Evolutionary conservation across 2,329 filamentous ascomycete genomes (phyloP).

Genomic region (Aspergillus aculeatinus): DNA sequence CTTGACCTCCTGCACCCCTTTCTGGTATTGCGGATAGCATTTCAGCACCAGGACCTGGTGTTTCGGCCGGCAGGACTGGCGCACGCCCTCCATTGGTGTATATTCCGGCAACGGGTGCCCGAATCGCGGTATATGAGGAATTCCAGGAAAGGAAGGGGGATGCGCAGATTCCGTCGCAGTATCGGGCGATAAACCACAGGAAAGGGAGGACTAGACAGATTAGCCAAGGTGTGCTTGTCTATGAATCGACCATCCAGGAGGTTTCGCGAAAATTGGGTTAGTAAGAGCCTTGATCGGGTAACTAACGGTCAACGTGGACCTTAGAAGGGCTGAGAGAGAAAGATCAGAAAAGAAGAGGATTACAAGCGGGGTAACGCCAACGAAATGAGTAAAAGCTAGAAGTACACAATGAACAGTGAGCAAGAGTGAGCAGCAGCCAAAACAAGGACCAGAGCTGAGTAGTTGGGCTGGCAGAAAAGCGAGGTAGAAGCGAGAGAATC

Average conservation of each 20-base stretch:
- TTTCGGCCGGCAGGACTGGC: conserved; percentile 75
- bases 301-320: conserved; percentile 12
- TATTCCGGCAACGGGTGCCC: background rate
- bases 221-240: background rate
- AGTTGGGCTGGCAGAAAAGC: conserved; percentile 2
- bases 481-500: conserved; percentile 8
- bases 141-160: background rate
- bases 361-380: conserved; percentile 5
- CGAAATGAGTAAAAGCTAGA: background rate
- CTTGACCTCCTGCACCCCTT: conserved; percentile 87
- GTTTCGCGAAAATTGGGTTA: conserved; percentile 11
- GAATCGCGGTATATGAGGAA: background rate
- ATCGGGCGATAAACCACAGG: background rate
- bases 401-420: background rate
- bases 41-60: conserved; percentile 95
- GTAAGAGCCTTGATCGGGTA: conserved; percentile 4
- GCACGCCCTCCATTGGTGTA: conserved; percentile 54
- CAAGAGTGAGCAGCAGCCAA: background rate
- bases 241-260: conserved; percentile 8
- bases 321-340: background rate
- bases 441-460: background rate
- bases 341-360: background rate
- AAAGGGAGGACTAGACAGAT: background rate
- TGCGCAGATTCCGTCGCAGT: background rate
- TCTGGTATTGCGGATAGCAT: conserved; percentile 91